These are phyloP conservation scores for Aureobasidium subglaciale DNA, from an alignment of 2,329 filamentous ascomycete genomes.

Conservation along the genomic window DNA sequence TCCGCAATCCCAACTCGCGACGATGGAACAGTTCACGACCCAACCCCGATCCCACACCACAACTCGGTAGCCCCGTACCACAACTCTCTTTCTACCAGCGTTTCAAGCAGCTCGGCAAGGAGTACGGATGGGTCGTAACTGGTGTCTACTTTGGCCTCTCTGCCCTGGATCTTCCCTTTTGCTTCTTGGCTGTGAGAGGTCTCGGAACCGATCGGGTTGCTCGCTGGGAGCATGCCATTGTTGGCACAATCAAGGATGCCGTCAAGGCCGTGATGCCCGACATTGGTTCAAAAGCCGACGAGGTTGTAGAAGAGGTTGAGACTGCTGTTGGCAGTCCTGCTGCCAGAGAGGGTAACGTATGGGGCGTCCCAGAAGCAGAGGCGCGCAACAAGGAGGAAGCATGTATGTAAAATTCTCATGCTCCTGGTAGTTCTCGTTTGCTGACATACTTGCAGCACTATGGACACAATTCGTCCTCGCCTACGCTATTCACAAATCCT, in stretches of 20 bases:
- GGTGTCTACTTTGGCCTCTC: slow-evolving; percentile 85
- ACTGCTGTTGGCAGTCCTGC: slow-evolving; percentile 31
- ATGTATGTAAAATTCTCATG: slow-evolving; percentile 18
- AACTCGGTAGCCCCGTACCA: slow-evolving; percentile 23
- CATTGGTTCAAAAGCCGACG: slow-evolving; percentile 35
- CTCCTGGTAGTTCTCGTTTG: neutral
- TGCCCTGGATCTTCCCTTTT: slow-evolving; percentile 87
- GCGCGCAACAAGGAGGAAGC: slow-evolving; percentile 21
- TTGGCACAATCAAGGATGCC: slow-evolving; percentile 51
- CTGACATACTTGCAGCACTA: slow-evolving; percentile 41
- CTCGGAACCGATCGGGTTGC: slow-evolving; percentile 84
- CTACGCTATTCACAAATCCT: slow-evolving; percentile 95
- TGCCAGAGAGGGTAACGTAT: slow-evolving; percentile 21
- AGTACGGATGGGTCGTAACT: slow-evolving; percentile 90
- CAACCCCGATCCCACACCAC: slow-evolving; percentile 30
- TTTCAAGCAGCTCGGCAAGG: slow-evolving; percentile 75
- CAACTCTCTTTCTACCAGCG: slow-evolving; percentile 48
- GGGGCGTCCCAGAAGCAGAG: slow-evolving; percentile 22
- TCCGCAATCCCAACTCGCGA: neutral
- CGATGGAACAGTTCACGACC: slow-evolving; percentile 33
- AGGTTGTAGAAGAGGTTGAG: slow-evolving; percentile 16
- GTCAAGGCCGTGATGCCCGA: slow-evolving; percentile 48
- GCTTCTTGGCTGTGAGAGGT: slow-evolving; percentile 76
- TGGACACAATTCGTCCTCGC: slow-evolving; percentile 87
- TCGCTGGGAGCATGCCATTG: slow-evolving; percentile 60